These are phyloP conservation scores for Candida khao-thaluensis DNA, from an alignment of 805 yeast species.

Conservation along the genomic window DNA sequence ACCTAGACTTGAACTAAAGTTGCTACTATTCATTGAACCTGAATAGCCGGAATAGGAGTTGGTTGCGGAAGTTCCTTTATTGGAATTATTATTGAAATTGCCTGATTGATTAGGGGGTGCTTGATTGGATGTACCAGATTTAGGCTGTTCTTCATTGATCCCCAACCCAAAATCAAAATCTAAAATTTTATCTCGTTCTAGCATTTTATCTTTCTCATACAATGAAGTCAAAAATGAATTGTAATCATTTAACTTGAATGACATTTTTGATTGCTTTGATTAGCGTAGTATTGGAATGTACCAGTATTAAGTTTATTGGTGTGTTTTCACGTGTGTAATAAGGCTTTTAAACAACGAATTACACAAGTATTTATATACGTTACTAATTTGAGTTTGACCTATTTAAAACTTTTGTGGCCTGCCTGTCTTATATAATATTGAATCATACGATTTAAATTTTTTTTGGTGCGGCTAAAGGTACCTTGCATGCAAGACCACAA, in stretches of 20 bases:
- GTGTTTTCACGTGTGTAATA: neutral
- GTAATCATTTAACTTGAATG: slow-evolving; percentile 29
- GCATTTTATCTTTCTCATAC: slow-evolving; percentile 20
- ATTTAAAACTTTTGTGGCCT: neutral
- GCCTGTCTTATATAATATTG: slow-evolving; percentile 2
- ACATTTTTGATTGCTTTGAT: slow-evolving; percentile 18
- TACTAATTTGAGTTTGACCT: neutral
- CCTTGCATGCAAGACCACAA: neutral
- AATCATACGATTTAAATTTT: slow-evolving; percentile 4
- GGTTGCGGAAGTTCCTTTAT: neutral
- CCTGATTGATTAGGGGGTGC: neutral
- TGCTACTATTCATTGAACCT: slow-evolving; percentile 1
- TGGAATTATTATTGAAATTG: slow-evolving; percentile 1
- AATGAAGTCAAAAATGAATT: slow-evolving; percentile 27
- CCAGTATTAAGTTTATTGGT: neutral
- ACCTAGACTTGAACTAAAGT: slow-evolving; percentile 3
- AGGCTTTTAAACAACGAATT: neutral
- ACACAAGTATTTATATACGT: neutral
- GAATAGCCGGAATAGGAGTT: slow-evolving; percentile 2
- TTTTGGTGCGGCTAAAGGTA: slow-evolving; percentile 4
- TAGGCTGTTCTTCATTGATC: slow-evolving; percentile 2
- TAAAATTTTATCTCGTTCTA: slow-evolving; percentile 9
- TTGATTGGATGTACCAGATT: neutral
- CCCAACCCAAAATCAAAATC: slow-evolving; percentile 15
- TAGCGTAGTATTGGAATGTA: too few relatives aligned